Conservation (phyloP, 352 stramenopile species). For the Thalassiosira ordinaria region DNA sequence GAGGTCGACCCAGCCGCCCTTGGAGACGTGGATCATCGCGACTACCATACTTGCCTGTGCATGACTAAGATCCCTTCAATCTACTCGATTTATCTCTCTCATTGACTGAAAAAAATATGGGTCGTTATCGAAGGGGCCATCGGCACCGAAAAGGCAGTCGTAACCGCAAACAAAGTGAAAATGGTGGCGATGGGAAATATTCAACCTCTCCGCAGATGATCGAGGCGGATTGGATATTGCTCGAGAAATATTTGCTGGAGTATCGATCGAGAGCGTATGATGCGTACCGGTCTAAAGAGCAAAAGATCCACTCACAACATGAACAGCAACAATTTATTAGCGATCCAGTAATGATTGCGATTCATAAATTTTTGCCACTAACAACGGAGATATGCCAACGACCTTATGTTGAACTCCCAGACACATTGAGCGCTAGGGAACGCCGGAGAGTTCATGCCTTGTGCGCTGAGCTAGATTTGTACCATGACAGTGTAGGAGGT, state of each 20-base stretch:
- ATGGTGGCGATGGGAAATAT: neutral
- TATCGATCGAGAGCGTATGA: constrained; percentile 48
- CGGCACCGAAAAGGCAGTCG: constrained; percentile 16
- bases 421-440: constrained; percentile 65
- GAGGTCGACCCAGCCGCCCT: too few species aligned
- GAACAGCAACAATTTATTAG: neutral
- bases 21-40: too few species aligned
- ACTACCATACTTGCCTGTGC: too few species aligned
- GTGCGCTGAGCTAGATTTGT: constrained; percentile 68
- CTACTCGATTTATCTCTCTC: too few species aligned
- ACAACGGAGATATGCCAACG: constrained; percentile 45
- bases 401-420: constrained; percentile 73
- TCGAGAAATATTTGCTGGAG: constrained; percentile 56
- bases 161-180: constrained; percentile 10
- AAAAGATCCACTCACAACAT: neutral
- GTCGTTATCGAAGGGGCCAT: constrained; percentile 38
- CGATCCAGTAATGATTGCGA: constrained; percentile 47
- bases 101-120: constrained; percentile 36
- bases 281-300: constrained; percentile 5
- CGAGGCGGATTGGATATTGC: constrained; percentile 39
- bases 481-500: constrained; percentile 38
- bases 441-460: constrained; percentile 70
- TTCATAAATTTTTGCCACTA: constrained; percentile 60
- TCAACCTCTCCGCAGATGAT: neutral
- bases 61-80: too few species aligned